Conservation (phyloP, 306 rosid genomes). For the Prunus dulcis region DNA sequence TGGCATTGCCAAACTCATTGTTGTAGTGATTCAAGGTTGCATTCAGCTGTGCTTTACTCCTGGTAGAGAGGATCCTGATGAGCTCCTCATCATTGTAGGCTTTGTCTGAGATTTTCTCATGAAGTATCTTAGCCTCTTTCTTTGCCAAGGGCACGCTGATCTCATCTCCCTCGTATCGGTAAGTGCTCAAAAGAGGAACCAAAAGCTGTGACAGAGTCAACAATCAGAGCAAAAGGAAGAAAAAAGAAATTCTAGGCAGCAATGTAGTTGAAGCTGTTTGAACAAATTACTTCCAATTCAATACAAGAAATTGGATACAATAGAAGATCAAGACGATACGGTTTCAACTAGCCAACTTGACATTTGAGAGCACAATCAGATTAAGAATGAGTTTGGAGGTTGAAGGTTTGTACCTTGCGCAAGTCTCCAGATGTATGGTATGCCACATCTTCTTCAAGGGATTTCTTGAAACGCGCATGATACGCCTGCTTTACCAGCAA, state of each 20-base stretch:
- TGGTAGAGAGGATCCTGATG: constrained; percentile 66
- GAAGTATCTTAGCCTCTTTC: constrained; percentile 76
- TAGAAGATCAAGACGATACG: not conserved
- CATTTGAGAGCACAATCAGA: not conserved
- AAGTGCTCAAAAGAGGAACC: constrained; percentile 69
- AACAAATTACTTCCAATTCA: not conserved
- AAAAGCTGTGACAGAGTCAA: constrained; percentile 50
- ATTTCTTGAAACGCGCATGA: constrained; percentile 50
- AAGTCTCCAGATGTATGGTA: constrained; percentile 52
- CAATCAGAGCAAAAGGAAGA: not conserved
- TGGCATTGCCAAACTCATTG: constrained; percentile 63
- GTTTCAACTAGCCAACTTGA: not conserved
- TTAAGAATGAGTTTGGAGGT: not conserved
- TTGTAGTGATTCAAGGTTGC: constrained; percentile 72
- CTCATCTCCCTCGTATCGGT: constrained; percentile 82
- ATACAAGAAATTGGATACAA: not conserved
- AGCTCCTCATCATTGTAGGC: constrained; percentile 59
- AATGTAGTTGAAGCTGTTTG: not conserved
- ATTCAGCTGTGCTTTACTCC: constrained; percentile 68
- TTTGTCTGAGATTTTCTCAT: constrained; percentile 55
- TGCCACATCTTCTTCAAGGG: constrained; percentile 63
- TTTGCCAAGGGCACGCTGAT: constrained; percentile 57
- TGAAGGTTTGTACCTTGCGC: constrained; percentile 45
- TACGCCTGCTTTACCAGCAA: constrained; percentile 43
- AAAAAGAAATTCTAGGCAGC: not conserved